These are phyloP conservation scores for Coniochaeta sp. DNA, from an alignment of 2,329 filamentous ascomycete species.

Conservation along the genomic window DNA sequence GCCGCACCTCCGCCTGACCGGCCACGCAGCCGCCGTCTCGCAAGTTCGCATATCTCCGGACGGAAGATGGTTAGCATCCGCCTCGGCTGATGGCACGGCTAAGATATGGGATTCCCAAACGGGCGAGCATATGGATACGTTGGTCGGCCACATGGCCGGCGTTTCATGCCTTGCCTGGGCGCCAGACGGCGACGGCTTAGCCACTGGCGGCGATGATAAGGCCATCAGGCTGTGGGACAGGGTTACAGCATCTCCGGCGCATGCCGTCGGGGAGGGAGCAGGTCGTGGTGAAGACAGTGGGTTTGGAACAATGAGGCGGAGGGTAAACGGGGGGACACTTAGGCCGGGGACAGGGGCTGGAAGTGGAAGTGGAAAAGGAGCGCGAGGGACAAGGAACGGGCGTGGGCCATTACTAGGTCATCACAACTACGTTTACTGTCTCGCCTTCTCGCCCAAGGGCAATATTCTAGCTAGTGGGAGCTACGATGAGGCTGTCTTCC, in stretches of 20 bases:
- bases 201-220: constrained; percentile 93
- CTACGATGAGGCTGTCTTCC: constrained; percentile 93
- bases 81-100: constrained; percentile 81
- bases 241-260: constrained; percentile 40
- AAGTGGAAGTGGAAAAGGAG: constrained; percentile 7
- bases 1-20: constrained; percentile 62
- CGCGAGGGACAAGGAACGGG: constrained; percentile 22
- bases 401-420: constrained; percentile 67
- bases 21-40: constrained; percentile 73
- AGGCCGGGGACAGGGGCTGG: constrained; percentile 6
- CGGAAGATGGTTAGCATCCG: constrained; percentile 81
- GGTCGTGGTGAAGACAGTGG: constrained; percentile 8
- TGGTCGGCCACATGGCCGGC: constrained; percentile 89
- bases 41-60: constrained; percentile 88
- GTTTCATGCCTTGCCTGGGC: constrained; percentile 92
- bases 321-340: constrained; percentile 5
- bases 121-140: constrained; percentile 74
- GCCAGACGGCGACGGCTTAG: constrained; percentile 78
- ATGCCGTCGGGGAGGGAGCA: constrained; percentile 16
- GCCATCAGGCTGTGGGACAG: constrained; percentile 87
- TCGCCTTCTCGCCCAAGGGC: constrained; percentile 95
- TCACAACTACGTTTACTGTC: constrained; percentile 90
- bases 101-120: constrained; percentile 83
- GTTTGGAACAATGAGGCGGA: constrained; percentile 1
- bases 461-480: constrained; percentile 94